Conservation (phyloP, 2,329 filamentous ascomycete genomes). For the Ciborinia camelliae region DNA sequence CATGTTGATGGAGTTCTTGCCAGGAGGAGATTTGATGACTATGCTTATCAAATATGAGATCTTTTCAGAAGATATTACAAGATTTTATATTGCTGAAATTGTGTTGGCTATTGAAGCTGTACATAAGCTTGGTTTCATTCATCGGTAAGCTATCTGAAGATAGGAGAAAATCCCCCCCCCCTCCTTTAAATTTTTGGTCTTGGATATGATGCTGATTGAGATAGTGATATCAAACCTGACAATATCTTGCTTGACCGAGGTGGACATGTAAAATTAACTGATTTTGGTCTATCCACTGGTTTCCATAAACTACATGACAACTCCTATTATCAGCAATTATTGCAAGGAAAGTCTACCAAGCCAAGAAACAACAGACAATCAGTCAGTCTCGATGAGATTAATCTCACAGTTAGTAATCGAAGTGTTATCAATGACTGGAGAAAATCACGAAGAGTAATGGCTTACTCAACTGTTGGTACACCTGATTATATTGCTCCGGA, state of each 20-base stretch:
- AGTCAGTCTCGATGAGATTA: constrained; percentile 95
- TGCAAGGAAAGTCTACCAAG: constrained; percentile 71
- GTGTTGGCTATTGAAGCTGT: constrained; percentile 98
- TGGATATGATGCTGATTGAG: constrained; percentile 21
- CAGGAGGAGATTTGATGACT: constrained; percentile 97
- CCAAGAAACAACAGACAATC: constrained; percentile 80
- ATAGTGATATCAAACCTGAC: constrained; percentile 96
- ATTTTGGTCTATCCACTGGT: constrained; percentile 95
- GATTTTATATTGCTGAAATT: constrained; percentile 99
- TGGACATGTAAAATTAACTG: constrained; percentile 96
- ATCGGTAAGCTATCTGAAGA: constrained; percentile 64
- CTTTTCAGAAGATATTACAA: constrained; percentile 96
- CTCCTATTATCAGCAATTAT: constrained; percentile 94
- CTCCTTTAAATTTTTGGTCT: not conserved
- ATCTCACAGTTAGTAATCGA: constrained; percentile 95
- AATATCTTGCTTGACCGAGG: constrained; percentile 95
- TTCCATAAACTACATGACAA: constrained; percentile 98
- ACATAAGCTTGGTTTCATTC: constrained; percentile 96
- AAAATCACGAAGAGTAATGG: constrained; percentile 90
- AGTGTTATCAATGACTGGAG: constrained; percentile 98
- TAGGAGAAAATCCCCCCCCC: not conserved
- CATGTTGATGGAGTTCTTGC: constrained; percentile 99
- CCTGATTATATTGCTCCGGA: constrained; percentile 98
- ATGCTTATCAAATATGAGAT: constrained; percentile 99
- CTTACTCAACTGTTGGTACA: constrained; percentile 96